Base-by-base conservation (phyloP, 768 basidiomycete species). In the Psilocybe sp. region DNA sequence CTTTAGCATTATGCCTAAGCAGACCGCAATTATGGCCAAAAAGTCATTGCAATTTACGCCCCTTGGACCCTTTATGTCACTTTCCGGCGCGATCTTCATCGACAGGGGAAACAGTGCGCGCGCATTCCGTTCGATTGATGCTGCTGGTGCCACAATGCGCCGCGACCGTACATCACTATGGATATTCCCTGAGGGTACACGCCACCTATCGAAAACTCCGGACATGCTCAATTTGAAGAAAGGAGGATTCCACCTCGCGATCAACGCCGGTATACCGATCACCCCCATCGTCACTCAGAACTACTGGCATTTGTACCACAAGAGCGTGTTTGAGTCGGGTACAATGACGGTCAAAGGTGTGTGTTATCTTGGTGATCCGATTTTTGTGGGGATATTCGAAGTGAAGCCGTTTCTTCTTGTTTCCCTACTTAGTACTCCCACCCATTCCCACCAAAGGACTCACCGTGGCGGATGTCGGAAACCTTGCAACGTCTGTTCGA, bases 121-220 rank as follows among this genome's bases (percentile, higher is more conserved):
- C 16, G 96, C 97, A 0, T 70, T 94, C 14, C 76, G 74, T 45
- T 91, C 91, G 10, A 74, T 99, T 46, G 77, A 77, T 45, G 79
- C 79, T 13, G 96, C 92, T 0, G 91, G 86, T 1, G 77, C 87
- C 57, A 74, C 78, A 37, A 91, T 98, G 85, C 89, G 88, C 70
- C 59, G 65, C 31, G 67, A 72, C 34, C 69, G 80, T 53, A 77
- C 88, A 14, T 92, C 92, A 13, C 69, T 98, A 41, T 96, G 92
- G 89, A 84, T 99, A 69, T 98, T 92, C 70, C 92, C 96, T 1
- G 97, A 98, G 71, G 97, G 97, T 28, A 99, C 97, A 10, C 83
- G 96, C 33, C 83, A 91, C 39, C 79, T 79, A 50, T 77, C 78
- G 16, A 74, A 84, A 53, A 69, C 75, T 31, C 79, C 87, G 7